A percentile compares a stretch with the other conserved stretches of the same genome.
phyloP scores from a whole-genome alignment of 1,284 basidiomycete species.

The Ganoderma meredithae region DNA sequence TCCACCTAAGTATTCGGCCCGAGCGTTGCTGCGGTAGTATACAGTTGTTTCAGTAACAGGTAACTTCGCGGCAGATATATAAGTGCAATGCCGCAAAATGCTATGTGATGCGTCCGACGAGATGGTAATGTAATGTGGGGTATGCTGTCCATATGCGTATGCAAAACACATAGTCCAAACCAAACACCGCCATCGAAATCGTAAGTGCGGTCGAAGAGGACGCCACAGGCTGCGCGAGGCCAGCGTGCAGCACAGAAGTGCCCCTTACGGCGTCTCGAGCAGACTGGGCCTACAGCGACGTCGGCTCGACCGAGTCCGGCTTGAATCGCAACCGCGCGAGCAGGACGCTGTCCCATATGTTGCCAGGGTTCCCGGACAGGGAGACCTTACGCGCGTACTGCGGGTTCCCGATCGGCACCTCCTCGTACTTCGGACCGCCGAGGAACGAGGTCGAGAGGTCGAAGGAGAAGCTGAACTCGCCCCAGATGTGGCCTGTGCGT shows the following conservation, averaged over 20 bases:
- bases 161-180: neutral
- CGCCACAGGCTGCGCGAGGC: neutral
- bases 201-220: neutral
- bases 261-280: neutral
- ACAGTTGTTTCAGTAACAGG: neutral
- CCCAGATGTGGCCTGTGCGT: conserved; percentile 66
- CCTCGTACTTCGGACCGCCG: conserved; percentile 40
- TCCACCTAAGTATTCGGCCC: neutral
- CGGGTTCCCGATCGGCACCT: conserved; percentile 23
- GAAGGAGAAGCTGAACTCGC: conserved; percentile 63
- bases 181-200: neutral
- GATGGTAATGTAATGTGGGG: neutral
- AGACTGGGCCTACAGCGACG: conserved; percentile 46
- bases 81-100: neutral
- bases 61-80: neutral
- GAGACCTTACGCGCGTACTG: conserved; percentile 29
- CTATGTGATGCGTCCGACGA: neutral
- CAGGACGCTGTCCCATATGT: conserved; percentile 53
- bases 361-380: conserved; percentile 19
- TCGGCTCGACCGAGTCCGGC: conserved; percentile 60
- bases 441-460: conserved; percentile 45
- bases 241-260: neutral
- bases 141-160: neutral
- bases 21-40: neutral
- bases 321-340: conserved; percentile 63